Percentiles rank a stretch among this genome's conserved stretches.
phyloP scores from a whole-genome alignment of 2,329 filamentous ascomycete species.

The Rutstroemia sp. region DNA sequence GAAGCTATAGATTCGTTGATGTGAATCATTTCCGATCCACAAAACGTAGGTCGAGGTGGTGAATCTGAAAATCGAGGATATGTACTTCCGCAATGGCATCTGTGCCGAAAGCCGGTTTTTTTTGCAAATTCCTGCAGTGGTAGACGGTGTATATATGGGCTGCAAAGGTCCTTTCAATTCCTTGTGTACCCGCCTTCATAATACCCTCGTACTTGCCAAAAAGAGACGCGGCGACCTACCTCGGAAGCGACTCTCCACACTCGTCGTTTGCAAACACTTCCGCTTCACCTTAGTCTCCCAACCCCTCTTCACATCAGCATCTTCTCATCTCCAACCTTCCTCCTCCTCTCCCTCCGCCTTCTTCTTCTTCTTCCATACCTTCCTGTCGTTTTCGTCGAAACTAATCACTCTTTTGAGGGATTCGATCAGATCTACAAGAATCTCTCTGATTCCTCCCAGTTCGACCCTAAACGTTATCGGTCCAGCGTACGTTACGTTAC shows the following conservation, averaged over 20 bases:
- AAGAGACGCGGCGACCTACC: not conserved
- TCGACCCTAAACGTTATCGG: not conserved
- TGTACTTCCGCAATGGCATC: too few species aligned
- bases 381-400: not conserved
- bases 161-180: too few species aligned
- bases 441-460: not conserved
- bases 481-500: not conserved
- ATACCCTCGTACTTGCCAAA: not conserved
- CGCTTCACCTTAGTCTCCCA: not conserved
- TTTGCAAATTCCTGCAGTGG: too few species aligned
- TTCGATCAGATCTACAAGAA: not conserved
- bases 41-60: too few species aligned
- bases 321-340: not conserved
- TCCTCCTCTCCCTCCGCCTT: not conserved
- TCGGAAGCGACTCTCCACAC: not conserved
- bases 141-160: too few species aligned
- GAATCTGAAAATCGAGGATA: too few species aligned
- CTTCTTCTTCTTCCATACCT: not conserved
- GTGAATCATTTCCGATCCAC: too few species aligned
- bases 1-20: too few species aligned
- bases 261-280: not conserved
- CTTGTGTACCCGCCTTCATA: too few species aligned
- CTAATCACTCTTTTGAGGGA: not conserved
- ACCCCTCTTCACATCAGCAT: not conserved
- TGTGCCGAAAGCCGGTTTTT: too few species aligned